These are phyloP conservation scores for Triticum monococcum DNA, from an alignment of 176 grass and related monocot genomes.

Conservation along the genomic window DNA sequence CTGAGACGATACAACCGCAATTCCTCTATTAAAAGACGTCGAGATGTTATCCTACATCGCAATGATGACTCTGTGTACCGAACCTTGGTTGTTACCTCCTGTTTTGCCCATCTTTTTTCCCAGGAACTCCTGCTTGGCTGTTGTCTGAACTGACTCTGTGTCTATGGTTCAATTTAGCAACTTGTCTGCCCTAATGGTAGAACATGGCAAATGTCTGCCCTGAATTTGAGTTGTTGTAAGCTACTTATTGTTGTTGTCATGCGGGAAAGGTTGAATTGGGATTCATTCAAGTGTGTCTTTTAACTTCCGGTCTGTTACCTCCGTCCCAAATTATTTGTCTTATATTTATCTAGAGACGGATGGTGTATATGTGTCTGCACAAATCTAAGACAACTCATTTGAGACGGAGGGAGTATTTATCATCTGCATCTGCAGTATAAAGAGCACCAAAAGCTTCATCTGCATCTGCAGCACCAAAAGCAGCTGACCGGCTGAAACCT, in stretches of 20 bases:
- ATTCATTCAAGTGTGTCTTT: not conserved
- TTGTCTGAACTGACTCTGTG: not conserved
- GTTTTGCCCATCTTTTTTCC: not conserved
- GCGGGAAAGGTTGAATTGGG: slow-evolving; percentile 13
- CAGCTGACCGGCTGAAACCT: no score
- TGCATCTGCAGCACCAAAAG: no score
- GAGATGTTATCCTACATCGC: not conserved
- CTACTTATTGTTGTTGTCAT: not conserved
- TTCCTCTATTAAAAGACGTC: not conserved
- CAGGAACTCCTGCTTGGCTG: not conserved
- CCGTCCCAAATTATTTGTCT: no score
- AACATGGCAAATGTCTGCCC: not conserved
- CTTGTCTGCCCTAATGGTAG: not conserved
- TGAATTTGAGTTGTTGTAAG: slow-evolving; percentile 16
- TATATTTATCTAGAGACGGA: no score
- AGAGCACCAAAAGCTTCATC: no score
- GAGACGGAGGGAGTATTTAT: no score
- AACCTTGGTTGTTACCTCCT: slow-evolving; percentile 19
- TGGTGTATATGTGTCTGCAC: no score
- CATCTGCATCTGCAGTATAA: no score
- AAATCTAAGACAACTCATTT: no score
- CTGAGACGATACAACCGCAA: not conserved
- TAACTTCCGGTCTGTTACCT: no score
- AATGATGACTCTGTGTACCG: not conserved
- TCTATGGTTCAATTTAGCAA: not conserved